Percentiles rank a stretch among this genome's conserved stretches.
These are phyloP conservation scores for Pseudoscleropodium purum DNA, from an alignment of 225 moss, liverwort and hornwort species.

Conservation along the genomic window DNA sequence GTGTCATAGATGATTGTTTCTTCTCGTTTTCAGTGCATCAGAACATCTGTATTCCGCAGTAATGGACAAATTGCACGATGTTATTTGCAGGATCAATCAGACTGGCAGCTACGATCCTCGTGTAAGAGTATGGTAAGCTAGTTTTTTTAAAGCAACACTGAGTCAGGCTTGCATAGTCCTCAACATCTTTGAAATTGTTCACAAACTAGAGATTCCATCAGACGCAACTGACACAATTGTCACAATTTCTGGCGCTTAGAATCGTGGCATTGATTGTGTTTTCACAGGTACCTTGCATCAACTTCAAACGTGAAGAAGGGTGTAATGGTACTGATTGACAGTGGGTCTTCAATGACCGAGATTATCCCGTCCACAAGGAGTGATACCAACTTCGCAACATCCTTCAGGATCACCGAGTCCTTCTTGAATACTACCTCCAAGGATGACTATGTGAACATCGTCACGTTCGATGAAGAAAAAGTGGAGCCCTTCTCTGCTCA, in stretches of 20 bases:
- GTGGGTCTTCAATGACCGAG: background rate
- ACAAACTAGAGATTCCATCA: background rate
- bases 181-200: background rate
- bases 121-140: background rate
- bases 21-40: background rate
- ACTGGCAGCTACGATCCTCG: background rate
- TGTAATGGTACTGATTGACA: background rate
- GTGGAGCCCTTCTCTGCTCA: background rate
- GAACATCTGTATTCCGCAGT: background rate
- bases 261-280: background rate
- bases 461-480: background rate
- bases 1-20: too few species aligned
- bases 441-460: background rate
- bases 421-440: background rate
- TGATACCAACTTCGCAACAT: background rate
- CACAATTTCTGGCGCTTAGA: background rate
- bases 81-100: background rate
- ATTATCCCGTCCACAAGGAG: background rate
- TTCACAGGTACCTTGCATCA: background rate
- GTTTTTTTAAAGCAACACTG: fast-evolving
- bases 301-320: background rate
- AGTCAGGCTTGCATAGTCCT: background rate
- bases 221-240: background rate
- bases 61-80: background rate
- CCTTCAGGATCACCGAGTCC: background rate